Evolutionary conservation across 2,329 filamentous ascomycete species (phyloP).

Genomic region (Exophiala aquamarina): DNA sequence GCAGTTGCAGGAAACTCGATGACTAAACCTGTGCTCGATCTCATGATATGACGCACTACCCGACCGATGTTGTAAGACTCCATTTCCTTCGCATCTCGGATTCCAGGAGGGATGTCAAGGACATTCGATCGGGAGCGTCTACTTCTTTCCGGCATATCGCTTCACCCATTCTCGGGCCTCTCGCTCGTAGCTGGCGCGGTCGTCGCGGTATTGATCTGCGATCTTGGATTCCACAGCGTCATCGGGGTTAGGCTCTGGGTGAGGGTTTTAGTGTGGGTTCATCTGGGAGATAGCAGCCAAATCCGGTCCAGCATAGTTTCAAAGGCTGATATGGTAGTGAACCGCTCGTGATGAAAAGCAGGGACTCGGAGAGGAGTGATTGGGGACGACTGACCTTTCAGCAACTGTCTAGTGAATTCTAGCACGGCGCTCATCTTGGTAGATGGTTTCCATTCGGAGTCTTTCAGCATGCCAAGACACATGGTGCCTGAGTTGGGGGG

Average conservation of each 20-base stretch:
- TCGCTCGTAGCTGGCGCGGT: conserved; percentile 70
- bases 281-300: too few species aligned
- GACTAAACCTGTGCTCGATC: too few species aligned
- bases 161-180: conserved; percentile 71
- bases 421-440: conserved; percentile 75
- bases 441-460: conserved; percentile 89
- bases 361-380: not conserved
- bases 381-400: conserved; percentile 41
- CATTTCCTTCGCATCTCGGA: not conserved
- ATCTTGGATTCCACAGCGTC: conserved; percentile 86
- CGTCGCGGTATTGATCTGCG: conserved; percentile 76
- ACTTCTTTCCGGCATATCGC: conserved; percentile 62
- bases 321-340: not conserved
- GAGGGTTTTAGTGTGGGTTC: not conserved
- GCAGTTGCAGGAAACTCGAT: too few species aligned
- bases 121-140: not conserved
- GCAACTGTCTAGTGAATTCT: conserved; percentile 70
- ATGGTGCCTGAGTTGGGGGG: conserved; percentile 66
- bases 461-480: conserved; percentile 79
- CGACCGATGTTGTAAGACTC: too few species aligned
- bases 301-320: too few species aligned
- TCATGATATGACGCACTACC: too few species aligned
- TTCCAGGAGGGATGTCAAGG: not conserved
- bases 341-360: too few species aligned
- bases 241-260: conserved; percentile 77